Conservation (phyloP, 2,329 filamentous ascomycete genomes). For the Neonectria punicea region DNA sequence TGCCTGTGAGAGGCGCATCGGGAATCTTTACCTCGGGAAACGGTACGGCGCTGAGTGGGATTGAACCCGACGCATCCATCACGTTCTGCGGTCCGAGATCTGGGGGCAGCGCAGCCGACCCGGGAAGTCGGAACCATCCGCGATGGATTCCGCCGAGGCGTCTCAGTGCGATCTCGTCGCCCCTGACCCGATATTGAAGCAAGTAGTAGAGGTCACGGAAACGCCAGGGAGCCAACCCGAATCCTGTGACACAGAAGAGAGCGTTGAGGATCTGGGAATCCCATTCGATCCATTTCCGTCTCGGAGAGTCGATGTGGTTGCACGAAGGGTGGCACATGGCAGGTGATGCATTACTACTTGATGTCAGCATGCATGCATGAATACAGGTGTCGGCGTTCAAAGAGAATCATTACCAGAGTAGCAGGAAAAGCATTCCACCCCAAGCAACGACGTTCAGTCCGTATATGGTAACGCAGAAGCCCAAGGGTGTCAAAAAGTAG, state of each 20-base stretch:
- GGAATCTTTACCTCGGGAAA: constrained; percentile 72
- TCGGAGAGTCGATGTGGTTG: constrained; percentile 77
- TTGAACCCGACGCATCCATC: constrained; percentile 52
- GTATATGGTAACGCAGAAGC: constrained; percentile 82
- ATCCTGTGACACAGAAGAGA: constrained; percentile 87
- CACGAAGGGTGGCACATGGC: constrained; percentile 79
- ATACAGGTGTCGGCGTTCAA: too few species aligned
- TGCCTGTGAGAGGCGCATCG: constrained; percentile 75
- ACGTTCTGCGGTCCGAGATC: constrained; percentile 65
- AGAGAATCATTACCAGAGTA: constrained; percentile 72
- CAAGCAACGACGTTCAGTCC: constrained; percentile 86
- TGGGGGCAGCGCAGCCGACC: constrained; percentile 68
- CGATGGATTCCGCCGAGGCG: constrained; percentile 79
- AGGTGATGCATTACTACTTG: constrained; percentile 54
- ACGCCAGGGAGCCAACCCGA: constrained; percentile 86
- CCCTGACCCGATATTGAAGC: constrained; percentile 68
- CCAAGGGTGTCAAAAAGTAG: constrained; percentile 79
- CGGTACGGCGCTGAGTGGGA: constrained; percentile 58
- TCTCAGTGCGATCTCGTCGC: constrained; percentile 67
- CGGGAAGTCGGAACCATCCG: constrained; percentile 78
- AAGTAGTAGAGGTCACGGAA: constrained; percentile 83
- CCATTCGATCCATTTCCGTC: constrained; percentile 86
- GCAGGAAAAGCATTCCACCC: constrained; percentile 90
- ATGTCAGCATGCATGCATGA: constrained; percentile 19
- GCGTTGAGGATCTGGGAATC: constrained; percentile 83